Percentiles rank a stretch among this genome's conserved stretches.
phyloP scores from a whole-genome alignment of 257 asterid species.

The Penstemon barbatus region DNA sequence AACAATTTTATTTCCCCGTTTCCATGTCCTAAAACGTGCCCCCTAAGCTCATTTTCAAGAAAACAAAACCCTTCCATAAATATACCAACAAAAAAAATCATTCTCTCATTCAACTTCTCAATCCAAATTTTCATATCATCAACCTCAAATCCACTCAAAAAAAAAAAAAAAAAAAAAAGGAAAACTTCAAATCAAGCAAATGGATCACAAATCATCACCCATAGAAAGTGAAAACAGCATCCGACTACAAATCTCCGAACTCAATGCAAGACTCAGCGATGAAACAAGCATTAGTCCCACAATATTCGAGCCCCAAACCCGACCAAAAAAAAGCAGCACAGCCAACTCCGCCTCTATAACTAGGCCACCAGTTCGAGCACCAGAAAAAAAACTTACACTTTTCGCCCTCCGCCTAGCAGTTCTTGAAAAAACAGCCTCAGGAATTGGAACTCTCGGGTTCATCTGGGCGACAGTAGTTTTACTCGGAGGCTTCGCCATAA shows the following conservation, averaged over 20 bases:
- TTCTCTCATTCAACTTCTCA: not conserved
- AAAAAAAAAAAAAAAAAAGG: not conserved
- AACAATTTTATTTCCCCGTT: slow-evolving; percentile 48
- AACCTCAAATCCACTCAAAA: not conserved
- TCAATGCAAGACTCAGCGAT: slow-evolving; percentile 28
- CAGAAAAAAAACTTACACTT: slow-evolving; percentile 84
- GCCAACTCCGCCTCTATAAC: slow-evolving; percentile 21
- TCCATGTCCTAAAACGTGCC: slow-evolving; percentile 46
- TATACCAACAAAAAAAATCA: not conserved
- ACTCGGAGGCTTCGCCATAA: slow-evolving; percentile 94
- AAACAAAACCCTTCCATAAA: not conserved
- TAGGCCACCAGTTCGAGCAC: slow-evolving; percentile 49
- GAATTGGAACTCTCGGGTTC: slow-evolving; percentile 86
- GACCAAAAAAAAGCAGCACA: slow-evolving; percentile 44
- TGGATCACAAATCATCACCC: slow-evolving; percentile 52
- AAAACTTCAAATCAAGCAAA: slow-evolving; percentile 7
- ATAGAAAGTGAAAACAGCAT: slow-evolving; percentile 51
- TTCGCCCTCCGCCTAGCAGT: slow-evolving; percentile 90
- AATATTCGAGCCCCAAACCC: slow-evolving; percentile 47
- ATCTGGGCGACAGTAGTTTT: slow-evolving; percentile 95
- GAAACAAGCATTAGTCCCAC: slow-evolving; percentile 37
- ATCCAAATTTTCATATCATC: not conserved
- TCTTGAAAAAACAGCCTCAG: slow-evolving; percentile 80
- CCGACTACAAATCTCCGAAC: slow-evolving; percentile 55
- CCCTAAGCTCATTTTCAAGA: slow-evolving; percentile 47